Evolutionary conservation across 1,284 basidiomycete species (phyloP).

Genomic region (Thecaphora thlaspeos): DNA sequence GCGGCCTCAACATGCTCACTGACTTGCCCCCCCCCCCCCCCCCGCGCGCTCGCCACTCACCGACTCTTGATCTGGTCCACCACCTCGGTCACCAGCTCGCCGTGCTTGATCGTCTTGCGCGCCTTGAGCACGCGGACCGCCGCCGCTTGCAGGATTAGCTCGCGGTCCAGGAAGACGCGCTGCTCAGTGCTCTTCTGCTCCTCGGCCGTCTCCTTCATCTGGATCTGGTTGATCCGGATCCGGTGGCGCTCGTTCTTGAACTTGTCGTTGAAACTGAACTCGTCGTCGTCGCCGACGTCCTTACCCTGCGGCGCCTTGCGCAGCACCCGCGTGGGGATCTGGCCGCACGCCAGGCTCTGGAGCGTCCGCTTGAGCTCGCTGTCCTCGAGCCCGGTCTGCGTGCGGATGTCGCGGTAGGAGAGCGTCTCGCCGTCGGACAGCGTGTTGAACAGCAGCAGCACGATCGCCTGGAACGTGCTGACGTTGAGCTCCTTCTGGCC

Average conservation of each 20-base stretch:
- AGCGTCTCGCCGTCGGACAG: conserved; percentile 61
- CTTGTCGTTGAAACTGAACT: conserved; percentile 77
- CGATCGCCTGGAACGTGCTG: conserved; percentile 82
- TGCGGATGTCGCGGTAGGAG: conserved; percentile 70
- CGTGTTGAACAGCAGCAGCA: conserved; percentile 92
- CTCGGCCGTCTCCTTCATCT: conserved; percentile 85
- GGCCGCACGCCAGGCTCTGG: conserved; percentile 86
- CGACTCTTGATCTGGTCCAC: conserved; percentile 48
- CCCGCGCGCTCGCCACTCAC: too few species aligned
- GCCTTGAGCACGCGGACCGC: conserved; percentile 63
- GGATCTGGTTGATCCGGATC: conserved; percentile 93
- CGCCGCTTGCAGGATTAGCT: conserved; percentile 82
- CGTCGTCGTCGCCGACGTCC: conserved; percentile 75
- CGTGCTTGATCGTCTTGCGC: conserved; percentile 48
- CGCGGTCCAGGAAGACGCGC: conserved; percentile 81
- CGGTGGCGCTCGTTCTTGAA: conserved; percentile 78
- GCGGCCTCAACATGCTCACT: too few species aligned
- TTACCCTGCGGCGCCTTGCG: conserved; percentile 75
- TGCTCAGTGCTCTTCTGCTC: conserved; percentile 80
- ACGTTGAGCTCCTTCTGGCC: conserved; percentile 84
- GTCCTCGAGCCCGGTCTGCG: conserved; percentile 66
- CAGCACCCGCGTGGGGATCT: conserved; percentile 74
- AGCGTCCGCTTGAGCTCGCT: conserved; percentile 75
- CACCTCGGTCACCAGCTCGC: conserved; percentile 50
- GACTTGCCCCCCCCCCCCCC: too few species aligned